Conservation (phyloP, 352 stramenopile species). For the Phytophthora brassicae region DNA sequence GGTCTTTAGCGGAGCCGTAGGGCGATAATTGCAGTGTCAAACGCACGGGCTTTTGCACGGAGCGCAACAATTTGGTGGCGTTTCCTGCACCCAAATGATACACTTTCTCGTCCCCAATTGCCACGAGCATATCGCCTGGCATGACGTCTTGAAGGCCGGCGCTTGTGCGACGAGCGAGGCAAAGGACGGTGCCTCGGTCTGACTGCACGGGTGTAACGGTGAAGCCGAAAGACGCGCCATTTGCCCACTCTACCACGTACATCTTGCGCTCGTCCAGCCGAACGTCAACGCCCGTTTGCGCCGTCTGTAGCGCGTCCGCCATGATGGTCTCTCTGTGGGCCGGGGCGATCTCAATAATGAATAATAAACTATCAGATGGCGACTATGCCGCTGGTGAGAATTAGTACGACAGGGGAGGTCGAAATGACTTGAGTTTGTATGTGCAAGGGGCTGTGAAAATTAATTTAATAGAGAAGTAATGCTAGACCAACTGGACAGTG, state of each 20-base stretch:
- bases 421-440: neutral
- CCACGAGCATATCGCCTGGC: slow-evolving; percentile 72
- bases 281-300: slow-evolving; percentile 38
- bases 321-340: slow-evolving; percentile 4
- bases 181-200: slow-evolving; percentile 62
- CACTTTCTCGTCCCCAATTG: slow-evolving; percentile 76
- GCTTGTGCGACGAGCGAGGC: slow-evolving; percentile 54
- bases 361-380: neutral
- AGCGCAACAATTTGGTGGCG: slow-evolving; percentile 66
- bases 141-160: slow-evolving; percentile 70
- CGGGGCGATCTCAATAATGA: slow-evolving; percentile 17
- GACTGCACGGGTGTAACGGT: slow-evolving; percentile 71
- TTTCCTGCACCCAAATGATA: slow-evolving; percentile 68
- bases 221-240: slow-evolving; percentile 66
- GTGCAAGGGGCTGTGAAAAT: neutral
- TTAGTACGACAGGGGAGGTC: neutral
- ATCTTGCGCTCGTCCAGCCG: slow-evolving; percentile 73
- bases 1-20: slow-evolving; percentile 50
- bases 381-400: neutral
- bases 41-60: slow-evolving; percentile 65
- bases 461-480: neutral
- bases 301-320: slow-evolving; percentile 34
- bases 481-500: too few relatives aligned
- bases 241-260: slow-evolving; percentile 74
- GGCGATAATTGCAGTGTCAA: slow-evolving; percentile 71